Conservation (phyloP, 2,329 filamentous ascomycete genomes). For the Beauveria asiatica region DNA sequence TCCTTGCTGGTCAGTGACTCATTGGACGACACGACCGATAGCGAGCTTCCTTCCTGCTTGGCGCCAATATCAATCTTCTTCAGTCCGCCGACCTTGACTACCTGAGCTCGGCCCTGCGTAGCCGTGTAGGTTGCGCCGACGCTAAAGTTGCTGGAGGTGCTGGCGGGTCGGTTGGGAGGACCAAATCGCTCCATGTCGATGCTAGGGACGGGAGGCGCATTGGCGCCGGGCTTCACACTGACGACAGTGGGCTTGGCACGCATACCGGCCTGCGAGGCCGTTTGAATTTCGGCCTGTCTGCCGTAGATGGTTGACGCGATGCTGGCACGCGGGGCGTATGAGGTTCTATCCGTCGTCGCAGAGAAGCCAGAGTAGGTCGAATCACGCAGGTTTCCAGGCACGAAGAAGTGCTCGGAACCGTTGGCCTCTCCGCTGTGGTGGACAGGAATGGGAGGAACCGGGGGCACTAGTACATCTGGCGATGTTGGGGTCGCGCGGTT, state of each 20-base stretch:
- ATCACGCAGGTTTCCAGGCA: conserved; percentile 81
- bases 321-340: conserved; percentile 56
- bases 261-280: conserved; percentile 79
- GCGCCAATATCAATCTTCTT: conserved; percentile 36
- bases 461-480: conserved; percentile 73
- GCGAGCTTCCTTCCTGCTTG: conserved; percentile 29
- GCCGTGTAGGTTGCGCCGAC: conserved; percentile 60
- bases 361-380: conserved; percentile 81
- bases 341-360: conserved; percentile 49
- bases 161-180: conserved; percentile 36
- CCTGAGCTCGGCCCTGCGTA: conserved; percentile 47
- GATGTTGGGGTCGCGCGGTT: conserved; percentile 84
- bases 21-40: conserved; percentile 12
- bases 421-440: conserved; percentile 41
- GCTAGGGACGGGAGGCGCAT: conserved; percentile 62
- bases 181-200: conserved; percentile 59
- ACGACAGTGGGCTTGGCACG: conserved; percentile 87
- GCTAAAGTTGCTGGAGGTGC: conserved; percentile 52
- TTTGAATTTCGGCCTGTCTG: conserved; percentile 74
- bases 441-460: conserved; percentile 78
- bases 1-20: conserved; percentile 15
- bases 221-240: conserved; percentile 68
- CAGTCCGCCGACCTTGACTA: conserved; percentile 48
- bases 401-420: conserved; percentile 85
- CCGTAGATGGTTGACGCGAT: conserved; percentile 92